phyloP scores from a whole-genome alignment of 2,329 filamentous ascomycete species.

The Teratosphaeria zuluensis region DNA sequence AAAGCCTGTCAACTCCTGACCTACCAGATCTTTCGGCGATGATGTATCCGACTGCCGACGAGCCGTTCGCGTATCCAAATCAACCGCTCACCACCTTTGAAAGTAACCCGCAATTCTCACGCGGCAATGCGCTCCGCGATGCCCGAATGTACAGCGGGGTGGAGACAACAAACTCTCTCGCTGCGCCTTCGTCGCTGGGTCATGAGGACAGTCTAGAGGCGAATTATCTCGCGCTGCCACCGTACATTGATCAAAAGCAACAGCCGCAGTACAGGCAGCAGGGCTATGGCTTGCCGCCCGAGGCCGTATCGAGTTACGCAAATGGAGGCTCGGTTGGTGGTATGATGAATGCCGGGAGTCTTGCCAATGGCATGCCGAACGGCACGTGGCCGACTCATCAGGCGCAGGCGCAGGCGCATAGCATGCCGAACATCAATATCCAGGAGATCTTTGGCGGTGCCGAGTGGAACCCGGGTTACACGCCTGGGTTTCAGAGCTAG shows the following conservation, averaged over 20 bases:
- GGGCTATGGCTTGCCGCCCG: constrained; percentile 3
- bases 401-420: constrained; percentile 10
- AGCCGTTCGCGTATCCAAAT: constrained; percentile 71
- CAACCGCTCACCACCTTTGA: constrained; percentile 57
- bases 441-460: constrained; percentile 28
- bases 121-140: not conserved
- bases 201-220: constrained; percentile 56
- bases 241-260: constrained; percentile 54
- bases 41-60: constrained; percentile 64
- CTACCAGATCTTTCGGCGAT: constrained; percentile 64
- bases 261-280: constrained; percentile 13
- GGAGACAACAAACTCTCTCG: constrained; percentile 8
- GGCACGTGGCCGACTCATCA: constrained; percentile 7
- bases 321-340: constrained; percentile 11
- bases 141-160: constrained; percentile 7
- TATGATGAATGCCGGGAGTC: constrained; percentile 7
- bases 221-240: constrained; percentile 61
- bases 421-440: constrained; percentile 25
- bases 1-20: constrained; percentile 29
- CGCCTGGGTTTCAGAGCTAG: constrained; percentile 4
- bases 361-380: constrained; percentile 12
- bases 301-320: constrained; percentile 4
- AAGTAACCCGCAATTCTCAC: constrained; percentile 30
- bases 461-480: constrained; percentile 25
- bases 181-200: constrained; percentile 8